Percentiles rank a stretch among this genome's conserved stretches.
Evolutionary conservation across 2,329 filamentous ascomycete genomes (phyloP).

Genomic region (Cladosporium sphaerospermum): DNA sequence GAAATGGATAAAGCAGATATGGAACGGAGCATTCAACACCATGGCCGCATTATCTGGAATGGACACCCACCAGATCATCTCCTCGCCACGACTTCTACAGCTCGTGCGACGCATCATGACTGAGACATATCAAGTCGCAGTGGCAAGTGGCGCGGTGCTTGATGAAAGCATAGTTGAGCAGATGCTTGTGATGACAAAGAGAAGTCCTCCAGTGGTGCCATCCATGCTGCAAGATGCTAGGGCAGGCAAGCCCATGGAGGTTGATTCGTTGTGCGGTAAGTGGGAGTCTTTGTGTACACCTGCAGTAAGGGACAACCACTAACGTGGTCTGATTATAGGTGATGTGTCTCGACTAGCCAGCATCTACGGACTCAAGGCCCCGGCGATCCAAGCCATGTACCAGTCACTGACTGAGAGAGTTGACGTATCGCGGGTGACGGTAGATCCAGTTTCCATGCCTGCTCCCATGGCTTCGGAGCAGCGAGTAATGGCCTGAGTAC

Average conservation of each 20-base stretch:
- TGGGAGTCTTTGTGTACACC: neutral
- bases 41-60: conserved; percentile 18
- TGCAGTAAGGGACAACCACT: too few relatives aligned
- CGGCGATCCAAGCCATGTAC: neutral
- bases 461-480: neutral
- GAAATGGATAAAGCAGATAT: conserved; percentile 22
- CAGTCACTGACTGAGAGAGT: neutral
- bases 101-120: conserved; percentile 16
- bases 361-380: neutral
- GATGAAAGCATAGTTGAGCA: conserved; percentile 11
- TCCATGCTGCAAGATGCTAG: conserved; percentile 23
- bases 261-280: conserved; percentile 21
- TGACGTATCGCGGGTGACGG: neutral
- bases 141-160: conserved; percentile 15
- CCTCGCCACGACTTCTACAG: conserved; percentile 10
- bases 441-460: neutral
- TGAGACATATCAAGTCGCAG: conserved; percentile 18
- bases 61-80: conserved; percentile 18
- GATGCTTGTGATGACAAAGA: conserved; percentile 15
- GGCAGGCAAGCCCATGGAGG: conserved; percentile 19
- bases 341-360: neutral
- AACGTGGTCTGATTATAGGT: neutral
- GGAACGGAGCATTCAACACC: conserved; percentile 22
- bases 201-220: conserved; percentile 16
- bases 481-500: too few relatives aligned